Evolutionary conservation across 768 basidiomycete genomes (phyloP).

Genomic region (Lyophyllum atratum): DNA sequence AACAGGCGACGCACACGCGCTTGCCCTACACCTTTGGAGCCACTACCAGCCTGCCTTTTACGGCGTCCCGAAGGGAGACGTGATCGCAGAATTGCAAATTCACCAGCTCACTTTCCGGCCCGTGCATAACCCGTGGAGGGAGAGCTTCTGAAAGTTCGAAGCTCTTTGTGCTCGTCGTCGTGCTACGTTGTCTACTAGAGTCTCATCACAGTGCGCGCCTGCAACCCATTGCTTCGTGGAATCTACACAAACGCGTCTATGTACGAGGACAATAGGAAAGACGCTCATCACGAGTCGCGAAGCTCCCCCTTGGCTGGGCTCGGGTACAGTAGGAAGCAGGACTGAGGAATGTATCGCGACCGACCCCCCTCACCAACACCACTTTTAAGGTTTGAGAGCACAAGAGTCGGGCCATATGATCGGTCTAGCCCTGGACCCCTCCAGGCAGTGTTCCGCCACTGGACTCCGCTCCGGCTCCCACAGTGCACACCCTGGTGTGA

Average conservation of each 20-base stretch:
- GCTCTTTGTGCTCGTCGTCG: no score
- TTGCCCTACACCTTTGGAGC: not conserved
- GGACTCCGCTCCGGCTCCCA: not conserved
- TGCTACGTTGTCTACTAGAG: not conserved
- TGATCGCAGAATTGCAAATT: not conserved
- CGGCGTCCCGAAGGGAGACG: not conserved
- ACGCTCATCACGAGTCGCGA: not conserved
- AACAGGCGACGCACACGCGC: not conserved
- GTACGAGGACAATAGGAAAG: not conserved
- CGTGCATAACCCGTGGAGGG: not conserved
- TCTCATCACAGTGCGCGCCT: not conserved
- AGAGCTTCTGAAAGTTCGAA: not conserved
- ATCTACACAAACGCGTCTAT: not conserved
- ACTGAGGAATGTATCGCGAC: not conserved
- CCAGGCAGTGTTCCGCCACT: not conserved
- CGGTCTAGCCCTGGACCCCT: not conserved
- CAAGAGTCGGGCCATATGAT: not conserved
- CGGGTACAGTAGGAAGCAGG: not conserved
- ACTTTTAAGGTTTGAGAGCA: not conserved
- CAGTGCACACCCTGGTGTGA: not conserved
- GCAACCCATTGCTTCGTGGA: not conserved
- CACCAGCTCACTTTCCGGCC: not conserved
- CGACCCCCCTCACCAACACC: not conserved
- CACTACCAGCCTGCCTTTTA: not conserved
- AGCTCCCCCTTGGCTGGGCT: not conserved